These are phyloP conservation scores for Ganoderma leucocontextum DNA, from an alignment of 1,284 basidiomycete genomes.

Conservation along the genomic window DNA sequence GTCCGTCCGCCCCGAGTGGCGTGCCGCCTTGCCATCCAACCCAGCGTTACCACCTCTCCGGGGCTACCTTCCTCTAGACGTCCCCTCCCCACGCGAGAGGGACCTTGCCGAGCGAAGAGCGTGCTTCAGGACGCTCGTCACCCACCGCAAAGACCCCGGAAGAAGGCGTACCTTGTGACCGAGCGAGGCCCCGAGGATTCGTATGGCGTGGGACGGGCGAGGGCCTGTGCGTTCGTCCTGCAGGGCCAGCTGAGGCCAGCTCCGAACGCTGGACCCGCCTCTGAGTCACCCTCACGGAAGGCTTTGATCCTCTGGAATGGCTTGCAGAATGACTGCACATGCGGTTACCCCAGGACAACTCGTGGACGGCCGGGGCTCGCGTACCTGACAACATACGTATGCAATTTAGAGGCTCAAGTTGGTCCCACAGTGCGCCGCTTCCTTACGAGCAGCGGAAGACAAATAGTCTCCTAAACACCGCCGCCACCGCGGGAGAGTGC, in stretches of 20 bases:
- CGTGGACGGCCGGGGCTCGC: neutral
- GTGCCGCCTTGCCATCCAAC: neutral
- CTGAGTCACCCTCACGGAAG: neutral
- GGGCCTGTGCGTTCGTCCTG: conserved; percentile 8
- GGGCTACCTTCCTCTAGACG: neutral
- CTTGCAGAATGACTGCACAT: neutral
- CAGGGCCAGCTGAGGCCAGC: conserved; percentile 5
- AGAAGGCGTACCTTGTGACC: conserved; percentile 19
- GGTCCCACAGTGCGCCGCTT: neutral
- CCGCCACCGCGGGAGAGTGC: neutral
- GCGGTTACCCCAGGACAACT: neutral
- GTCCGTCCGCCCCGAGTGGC: neutral
- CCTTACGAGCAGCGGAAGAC: neutral
- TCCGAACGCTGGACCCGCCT: neutral
- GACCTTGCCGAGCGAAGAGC: neutral
- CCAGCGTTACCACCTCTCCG: neutral
- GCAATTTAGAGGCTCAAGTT: neutral
- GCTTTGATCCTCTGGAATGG: neutral
- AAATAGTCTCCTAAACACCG: neutral
- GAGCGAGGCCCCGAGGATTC: conserved; percentile 3
- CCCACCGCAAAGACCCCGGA: conserved; percentile 13
- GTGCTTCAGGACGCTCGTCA: neutral
- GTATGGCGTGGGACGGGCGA: conserved; percentile 6
- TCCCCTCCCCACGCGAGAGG: neutral
- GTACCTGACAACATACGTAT: neutral